These are phyloP conservation scores for Trichosporon ovoides DNA, from an alignment of 1,284 basidiomycete genomes.

Conservation along the genomic window DNA sequence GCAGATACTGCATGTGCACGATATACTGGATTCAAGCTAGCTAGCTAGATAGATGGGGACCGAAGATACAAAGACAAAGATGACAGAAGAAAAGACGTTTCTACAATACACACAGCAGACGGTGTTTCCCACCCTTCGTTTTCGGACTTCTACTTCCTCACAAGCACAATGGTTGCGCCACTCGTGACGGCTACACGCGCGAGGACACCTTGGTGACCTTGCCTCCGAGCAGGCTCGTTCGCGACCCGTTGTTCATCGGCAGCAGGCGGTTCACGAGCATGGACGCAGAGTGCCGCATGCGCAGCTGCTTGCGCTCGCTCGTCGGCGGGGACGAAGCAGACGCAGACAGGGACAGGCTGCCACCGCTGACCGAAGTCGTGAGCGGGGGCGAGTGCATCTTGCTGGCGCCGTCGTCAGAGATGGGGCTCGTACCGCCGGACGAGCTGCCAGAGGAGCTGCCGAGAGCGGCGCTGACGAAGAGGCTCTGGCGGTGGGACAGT, in stretches of 20 bases:
- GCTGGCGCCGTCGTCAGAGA: neutral
- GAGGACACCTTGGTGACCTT: slow-evolving; percentile 1
- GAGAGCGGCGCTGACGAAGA: neutral
- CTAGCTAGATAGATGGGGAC: neutral
- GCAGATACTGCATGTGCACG: neutral
- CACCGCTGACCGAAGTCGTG: neutral
- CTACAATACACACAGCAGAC: neutral
- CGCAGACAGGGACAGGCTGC: no score
- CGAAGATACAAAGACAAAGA: no score
- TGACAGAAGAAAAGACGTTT: no score
- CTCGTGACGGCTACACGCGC: no score
- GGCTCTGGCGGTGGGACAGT: slow-evolving; percentile 1
- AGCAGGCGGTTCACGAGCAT: slow-evolving; percentile 2
- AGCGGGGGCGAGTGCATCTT: neutral
- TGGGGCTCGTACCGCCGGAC: neutral
- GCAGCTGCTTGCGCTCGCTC: slow-evolving; percentile 4
- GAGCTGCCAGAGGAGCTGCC: neutral
- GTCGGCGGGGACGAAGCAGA: no score
- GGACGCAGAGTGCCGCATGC: slow-evolving; percentile 1
- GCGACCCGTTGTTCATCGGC: neutral
- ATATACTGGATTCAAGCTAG: neutral
- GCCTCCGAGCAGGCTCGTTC: neutral
- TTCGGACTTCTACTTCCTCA: no score
- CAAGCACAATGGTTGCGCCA: no score
- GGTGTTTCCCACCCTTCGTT: no score